These are phyloP conservation scores for Sungouiozyma ichnusensis DNA, from an alignment of 805 yeast species.

Conservation along the genomic window DNA sequence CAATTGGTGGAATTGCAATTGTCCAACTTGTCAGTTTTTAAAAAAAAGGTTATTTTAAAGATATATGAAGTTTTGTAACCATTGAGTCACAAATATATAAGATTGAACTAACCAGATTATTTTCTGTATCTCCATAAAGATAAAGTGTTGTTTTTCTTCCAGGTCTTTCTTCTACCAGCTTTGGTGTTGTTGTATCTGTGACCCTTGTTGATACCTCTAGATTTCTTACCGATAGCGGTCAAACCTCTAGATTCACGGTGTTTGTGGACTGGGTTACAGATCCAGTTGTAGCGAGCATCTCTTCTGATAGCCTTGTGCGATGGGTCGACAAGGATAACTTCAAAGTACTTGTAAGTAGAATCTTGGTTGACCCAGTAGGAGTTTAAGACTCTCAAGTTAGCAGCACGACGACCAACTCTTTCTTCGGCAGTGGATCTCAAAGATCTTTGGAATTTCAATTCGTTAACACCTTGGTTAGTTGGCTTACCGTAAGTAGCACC, in stretches of 20 bases:
- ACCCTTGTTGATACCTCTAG: constrained; percentile 99
- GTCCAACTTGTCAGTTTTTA: no score
- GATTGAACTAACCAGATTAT: constrained; percentile 30
- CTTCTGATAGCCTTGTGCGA: constrained; percentile 97
- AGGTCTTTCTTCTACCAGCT: constrained; percentile 98
- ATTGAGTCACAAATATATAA: neutral
- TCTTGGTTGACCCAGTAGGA: constrained; percentile 99
- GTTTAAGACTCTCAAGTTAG: constrained; percentile 98
- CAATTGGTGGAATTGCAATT: neutral
- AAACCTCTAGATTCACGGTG: constrained; percentile 99
- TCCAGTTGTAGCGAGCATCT: constrained; percentile 99
- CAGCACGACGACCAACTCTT: constrained; percentile 98
- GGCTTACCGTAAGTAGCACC: constrained; percentile 99
- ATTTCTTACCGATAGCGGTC: constrained; percentile 95
- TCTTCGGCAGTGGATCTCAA: constrained; percentile 98
- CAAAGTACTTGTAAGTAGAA: constrained; percentile 98
- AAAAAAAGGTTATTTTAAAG: constrained; percentile 1
- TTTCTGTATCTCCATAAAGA: constrained; percentile 99
- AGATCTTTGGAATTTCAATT: constrained; percentile 98
- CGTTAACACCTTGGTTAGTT: constrained; percentile 99
- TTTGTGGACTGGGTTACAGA: constrained; percentile 98
- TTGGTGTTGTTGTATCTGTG: constrained; percentile 97
- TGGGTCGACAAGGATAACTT: constrained; percentile 96
- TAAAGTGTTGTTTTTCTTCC: constrained; percentile 99
- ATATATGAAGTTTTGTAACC: constrained; percentile 1